A percentile compares a stretch with the other conserved stretches of the same genome.
Conservation (phyloP, 106 monocot genomes). For the Narthecium ossifragum region DNA sequence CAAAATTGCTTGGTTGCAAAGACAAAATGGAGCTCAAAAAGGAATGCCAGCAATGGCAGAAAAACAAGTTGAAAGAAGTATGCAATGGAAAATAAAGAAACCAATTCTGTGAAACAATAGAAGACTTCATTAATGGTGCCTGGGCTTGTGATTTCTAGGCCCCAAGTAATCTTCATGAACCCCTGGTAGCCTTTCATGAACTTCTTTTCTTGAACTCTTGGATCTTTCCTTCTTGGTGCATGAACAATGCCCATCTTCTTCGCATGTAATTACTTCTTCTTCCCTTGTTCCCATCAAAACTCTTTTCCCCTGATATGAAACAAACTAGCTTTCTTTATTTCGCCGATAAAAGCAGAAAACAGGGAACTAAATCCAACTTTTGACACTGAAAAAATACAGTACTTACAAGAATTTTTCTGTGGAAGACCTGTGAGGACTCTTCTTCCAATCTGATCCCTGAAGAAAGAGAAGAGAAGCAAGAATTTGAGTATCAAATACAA, state of each 20-base stretch:
- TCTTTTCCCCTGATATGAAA: not conserved
- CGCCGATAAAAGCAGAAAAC: not conserved
- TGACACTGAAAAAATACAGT: too few species aligned
- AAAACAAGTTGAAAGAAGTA: too few species aligned
- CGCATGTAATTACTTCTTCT: not conserved
- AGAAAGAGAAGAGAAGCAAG: not conserved
- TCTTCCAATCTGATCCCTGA: not conserved
- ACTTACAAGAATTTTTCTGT: not conserved
- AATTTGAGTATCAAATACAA: not conserved
- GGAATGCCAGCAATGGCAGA: too few species aligned
- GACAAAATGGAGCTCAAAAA: too few species aligned
- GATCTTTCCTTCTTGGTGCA: too few species aligned
- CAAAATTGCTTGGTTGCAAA: too few species aligned
- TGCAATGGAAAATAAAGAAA: too few species aligned
- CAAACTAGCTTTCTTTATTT: not conserved
- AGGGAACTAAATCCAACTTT: not conserved
- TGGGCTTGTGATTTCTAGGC: constrained; percentile 12
- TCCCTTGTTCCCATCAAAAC: not conserved
- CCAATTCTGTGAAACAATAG: too few species aligned
- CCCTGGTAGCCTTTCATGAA: not conserved
- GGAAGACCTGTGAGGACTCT: not conserved
- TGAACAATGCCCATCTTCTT: not conserved
- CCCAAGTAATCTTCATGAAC: constrained; percentile 15
- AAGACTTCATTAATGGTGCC: constrained; percentile 9
- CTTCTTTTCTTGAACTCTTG: not conserved